These are phyloP conservation scores for Coemansia pectinata DNA, from an alignment of 192 early-diverging fungal species.

Conservation along the genomic window DNA sequence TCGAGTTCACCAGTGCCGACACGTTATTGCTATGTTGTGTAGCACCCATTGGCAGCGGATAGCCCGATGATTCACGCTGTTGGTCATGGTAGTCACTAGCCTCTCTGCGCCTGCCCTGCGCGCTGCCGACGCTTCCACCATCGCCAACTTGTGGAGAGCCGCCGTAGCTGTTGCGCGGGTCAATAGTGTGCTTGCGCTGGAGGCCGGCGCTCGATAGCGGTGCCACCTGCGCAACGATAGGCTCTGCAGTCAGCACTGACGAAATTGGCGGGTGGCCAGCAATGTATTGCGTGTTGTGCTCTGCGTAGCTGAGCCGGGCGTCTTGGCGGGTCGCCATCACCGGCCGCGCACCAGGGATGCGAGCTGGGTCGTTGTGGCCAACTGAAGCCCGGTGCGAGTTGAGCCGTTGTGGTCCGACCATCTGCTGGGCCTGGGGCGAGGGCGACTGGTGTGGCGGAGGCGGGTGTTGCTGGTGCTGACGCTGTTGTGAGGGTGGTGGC, in stretches of 20 bases:
- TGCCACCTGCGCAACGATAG: background rate
- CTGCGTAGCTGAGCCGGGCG: slow-evolving; percentile 12
- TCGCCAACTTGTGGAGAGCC: slow-evolving; percentile 7
- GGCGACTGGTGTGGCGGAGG: slow-evolving; percentile 22
- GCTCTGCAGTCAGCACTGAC: slow-evolving; percentile 16
- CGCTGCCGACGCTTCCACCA: background rate
- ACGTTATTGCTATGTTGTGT: slow-evolving; percentile 13
- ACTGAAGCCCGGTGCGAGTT: slow-evolving; percentile 13
- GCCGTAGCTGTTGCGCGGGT: slow-evolving; percentile 4
- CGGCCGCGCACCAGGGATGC: slow-evolving; percentile 12
- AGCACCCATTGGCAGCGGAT: slow-evolving; percentile 6
- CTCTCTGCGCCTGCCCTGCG: slow-evolving; percentile 7
- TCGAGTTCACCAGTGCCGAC: slow-evolving; percentile 30
- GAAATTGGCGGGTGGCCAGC: slow-evolving; percentile 24
- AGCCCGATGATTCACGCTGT: slow-evolving; percentile 6
- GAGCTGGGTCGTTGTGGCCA: slow-evolving; percentile 2
- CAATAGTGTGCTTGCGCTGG: slow-evolving; percentile 5
- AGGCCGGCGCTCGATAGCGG: background rate
- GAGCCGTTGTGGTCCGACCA: slow-evolving; percentile 23
- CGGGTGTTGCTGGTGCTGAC: slow-evolving; percentile 6
- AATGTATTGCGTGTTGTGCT: slow-evolving; percentile 15
- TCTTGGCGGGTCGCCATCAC: slow-evolving; percentile 12
- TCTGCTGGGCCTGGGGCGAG: slow-evolving; percentile 22
- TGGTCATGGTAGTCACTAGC: slow-evolving; percentile 10
- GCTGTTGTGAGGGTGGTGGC: slow-evolving; percentile 6